Percentiles rank a stretch among this genome's conserved stretches.
Evolutionary conservation across 768 basidiomycete genomes (phyloP).

Genomic region (Suillus brevipes): DNA sequence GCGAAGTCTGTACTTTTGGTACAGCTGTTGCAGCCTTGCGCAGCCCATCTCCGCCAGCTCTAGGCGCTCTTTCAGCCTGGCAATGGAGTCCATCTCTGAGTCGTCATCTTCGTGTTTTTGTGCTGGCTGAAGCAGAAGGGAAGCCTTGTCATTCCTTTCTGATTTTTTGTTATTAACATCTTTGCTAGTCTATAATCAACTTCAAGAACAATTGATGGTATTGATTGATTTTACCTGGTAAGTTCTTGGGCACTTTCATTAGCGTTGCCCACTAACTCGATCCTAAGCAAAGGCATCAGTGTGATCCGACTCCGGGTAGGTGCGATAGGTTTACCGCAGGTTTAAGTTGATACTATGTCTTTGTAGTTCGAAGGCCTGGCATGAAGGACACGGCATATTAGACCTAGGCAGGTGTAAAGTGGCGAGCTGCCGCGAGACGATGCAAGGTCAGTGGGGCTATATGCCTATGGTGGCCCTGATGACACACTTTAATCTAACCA

Average conservation of each 20-base stretch:
- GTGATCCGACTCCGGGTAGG: neutral
- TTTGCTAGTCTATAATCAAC: neutral
- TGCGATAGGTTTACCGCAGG: neutral
- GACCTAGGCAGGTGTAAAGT: neutral
- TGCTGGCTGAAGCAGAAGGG: neutral
- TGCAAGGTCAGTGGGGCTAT: neutral
- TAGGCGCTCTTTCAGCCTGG: too few species aligned
- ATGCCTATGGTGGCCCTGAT: neutral
- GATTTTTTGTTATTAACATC: neutral
- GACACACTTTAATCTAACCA: too few species aligned
- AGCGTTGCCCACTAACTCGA: neutral
- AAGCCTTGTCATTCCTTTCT: neutral
- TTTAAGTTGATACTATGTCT: neutral
- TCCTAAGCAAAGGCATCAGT: neutral
- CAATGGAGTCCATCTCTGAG: neutral
- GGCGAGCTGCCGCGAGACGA: too few species aligned
- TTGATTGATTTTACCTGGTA: neutral
- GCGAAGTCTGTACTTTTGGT: too few species aligned
- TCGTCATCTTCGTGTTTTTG: neutral
- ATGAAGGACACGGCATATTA: neutral
- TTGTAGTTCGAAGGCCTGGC: neutral
- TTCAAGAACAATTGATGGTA: neutral
- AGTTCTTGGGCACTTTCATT: neutral
- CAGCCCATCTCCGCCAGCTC: too few species aligned
- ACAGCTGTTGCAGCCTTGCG: too few species aligned